Percentiles rank a stretch among this genome's conserved stretches.
phyloP scores from a whole-genome alignment of 345 rosid genomes.

The Garcia nutans region DNA sequence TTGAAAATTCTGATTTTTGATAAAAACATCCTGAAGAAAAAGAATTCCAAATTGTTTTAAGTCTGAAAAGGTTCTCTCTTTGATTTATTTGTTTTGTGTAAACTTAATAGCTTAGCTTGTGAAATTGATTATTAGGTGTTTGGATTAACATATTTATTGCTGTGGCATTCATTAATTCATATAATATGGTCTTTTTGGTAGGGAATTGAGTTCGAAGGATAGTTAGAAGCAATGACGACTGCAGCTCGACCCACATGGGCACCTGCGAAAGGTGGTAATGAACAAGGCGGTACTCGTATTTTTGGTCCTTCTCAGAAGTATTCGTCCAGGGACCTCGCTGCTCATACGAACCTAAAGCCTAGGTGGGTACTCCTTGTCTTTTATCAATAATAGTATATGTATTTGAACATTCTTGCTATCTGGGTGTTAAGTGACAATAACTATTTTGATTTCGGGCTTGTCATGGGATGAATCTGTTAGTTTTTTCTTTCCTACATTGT shows the following conservation, averaged over 20 bases:
- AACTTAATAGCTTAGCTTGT: not conserved
- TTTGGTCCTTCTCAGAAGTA: constrained; percentile 98
- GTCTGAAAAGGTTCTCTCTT: no score
- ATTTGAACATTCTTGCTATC: not conserved
- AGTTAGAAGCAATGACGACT: constrained; percentile 64
- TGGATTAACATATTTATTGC: not conserved
- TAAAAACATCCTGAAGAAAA: not conserved
- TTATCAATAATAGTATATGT: not conserved
- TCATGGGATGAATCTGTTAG: not conserved
- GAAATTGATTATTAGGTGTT: no score
- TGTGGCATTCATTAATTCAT: not conserved
- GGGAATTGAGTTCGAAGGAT: not conserved
- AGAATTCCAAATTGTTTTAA: no score
- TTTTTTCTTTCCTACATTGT: not conserved
- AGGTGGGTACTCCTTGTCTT: constrained; percentile 41
- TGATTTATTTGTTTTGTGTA: not conserved
- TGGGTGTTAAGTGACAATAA: not conserved
- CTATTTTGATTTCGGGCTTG: not conserved
- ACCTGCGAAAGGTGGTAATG: constrained; percentile 98
- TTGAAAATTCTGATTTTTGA: not conserved
- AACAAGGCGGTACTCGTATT: constrained; percentile 95
- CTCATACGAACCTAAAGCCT: constrained; percentile 86
- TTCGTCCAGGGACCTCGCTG: constrained; percentile 88
- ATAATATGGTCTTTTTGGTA: not conserved
- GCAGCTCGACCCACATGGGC: constrained; percentile 99